phyloP scores from a whole-genome alignment of 108 stramenopile genomes.

The Nitzschia palea region DNA sequence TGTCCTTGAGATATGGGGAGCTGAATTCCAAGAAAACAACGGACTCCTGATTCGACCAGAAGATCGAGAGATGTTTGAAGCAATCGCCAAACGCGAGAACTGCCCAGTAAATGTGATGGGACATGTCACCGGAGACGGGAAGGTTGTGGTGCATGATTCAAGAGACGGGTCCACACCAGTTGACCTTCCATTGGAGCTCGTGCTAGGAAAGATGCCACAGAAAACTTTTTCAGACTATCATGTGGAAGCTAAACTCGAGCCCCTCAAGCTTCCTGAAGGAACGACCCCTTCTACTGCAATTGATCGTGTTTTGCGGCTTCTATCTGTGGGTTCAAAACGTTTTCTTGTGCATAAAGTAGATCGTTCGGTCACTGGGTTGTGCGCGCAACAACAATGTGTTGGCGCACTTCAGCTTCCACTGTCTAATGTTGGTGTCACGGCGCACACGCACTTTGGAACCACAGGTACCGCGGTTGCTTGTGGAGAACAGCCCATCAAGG shows the following conservation, averaged over 20 bases:
- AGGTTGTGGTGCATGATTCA: slow-evolving; percentile 92
- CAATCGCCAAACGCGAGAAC: slow-evolving; percentile 92
- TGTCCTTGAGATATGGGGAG: slow-evolving; percentile 98
- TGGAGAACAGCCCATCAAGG: slow-evolving; percentile 98
- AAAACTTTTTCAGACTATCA: slow-evolving; percentile 93
- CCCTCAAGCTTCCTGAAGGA: slow-evolving; percentile 70
- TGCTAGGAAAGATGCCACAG: slow-evolving; percentile 98
- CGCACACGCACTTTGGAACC: slow-evolving; percentile 91
- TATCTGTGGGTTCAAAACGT: slow-evolving; percentile 97
- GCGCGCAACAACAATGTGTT: slow-evolving; percentile 99
- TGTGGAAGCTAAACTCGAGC: slow-evolving; percentile 50
- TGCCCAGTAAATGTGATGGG: slow-evolving; percentile 91
- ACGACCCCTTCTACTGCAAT: slow-evolving; percentile 70
- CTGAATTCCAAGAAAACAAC: slow-evolving; percentile 99
- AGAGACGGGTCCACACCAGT: slow-evolving; percentile 90
- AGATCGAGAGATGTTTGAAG: slow-evolving; percentile 74
- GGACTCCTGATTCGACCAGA: slow-evolving; percentile 87
- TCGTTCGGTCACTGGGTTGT: slow-evolving; percentile 97
- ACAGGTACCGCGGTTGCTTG: slow-evolving; percentile 96
- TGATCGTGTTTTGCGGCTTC: slow-evolving; percentile 91
- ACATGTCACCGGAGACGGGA: slow-evolving; percentile 90
- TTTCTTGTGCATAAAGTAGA: slow-evolving; percentile 99
- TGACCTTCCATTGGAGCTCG: slow-evolving; percentile 94
- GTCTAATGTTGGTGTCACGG: slow-evolving; percentile 94
- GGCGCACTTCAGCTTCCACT: slow-evolving; percentile 97